Base-by-base conservation (phyloP, 2,329 filamentous ascomycete species). In the Cytospora chrysosperma region DNA sequence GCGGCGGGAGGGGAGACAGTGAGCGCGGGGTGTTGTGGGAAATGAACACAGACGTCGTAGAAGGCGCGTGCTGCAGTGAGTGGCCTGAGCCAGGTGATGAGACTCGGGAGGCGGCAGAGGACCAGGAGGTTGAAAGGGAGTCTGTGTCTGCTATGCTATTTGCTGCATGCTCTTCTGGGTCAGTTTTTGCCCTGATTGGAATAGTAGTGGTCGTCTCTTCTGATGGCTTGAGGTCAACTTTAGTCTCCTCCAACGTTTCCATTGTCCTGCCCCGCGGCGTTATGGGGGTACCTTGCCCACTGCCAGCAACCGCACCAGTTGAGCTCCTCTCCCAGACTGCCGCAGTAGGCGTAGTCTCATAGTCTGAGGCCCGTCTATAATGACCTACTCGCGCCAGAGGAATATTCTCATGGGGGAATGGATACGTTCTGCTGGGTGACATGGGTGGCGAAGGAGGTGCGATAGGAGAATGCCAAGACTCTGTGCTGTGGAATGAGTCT, bases 1-100 rank as follows among this genome's bases (percentile, higher is more conserved):
- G 80, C 1, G 88, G 82, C 3, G 90, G 89, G 66, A 93, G 80
- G 0, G 89, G 88, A 0, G 89, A 89, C 9, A 90, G 78, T 10
- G 83, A 82, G 43, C 85, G 83, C 63, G 82, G 80, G 62, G 81
- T 78, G 2, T 70, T 66, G 26, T 71, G 67, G 5, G 65, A 67
- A 15, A 80, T 77, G 52, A 81, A 82, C 37, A 83, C 77, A 26
- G 70, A 72, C 17, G 82, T 80, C 8, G 84, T 86, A 2, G 84
- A 81, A 24, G 61, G 56, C 27, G 86, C 83, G 54, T 85, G 79
- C 54, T 83, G 81, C 54, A 82, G 67, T 71, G 81, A 65, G 5
- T 40, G 56, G n/a, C 55, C 47, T n/a, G 60, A 59, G 21, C 56
- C 51, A 15, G 51, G 59, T 12, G 40, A 54, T 1, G 64, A 63